Conservation (phyloP, 306 rosid genomes). For the Potentilla sterilis region DNA sequence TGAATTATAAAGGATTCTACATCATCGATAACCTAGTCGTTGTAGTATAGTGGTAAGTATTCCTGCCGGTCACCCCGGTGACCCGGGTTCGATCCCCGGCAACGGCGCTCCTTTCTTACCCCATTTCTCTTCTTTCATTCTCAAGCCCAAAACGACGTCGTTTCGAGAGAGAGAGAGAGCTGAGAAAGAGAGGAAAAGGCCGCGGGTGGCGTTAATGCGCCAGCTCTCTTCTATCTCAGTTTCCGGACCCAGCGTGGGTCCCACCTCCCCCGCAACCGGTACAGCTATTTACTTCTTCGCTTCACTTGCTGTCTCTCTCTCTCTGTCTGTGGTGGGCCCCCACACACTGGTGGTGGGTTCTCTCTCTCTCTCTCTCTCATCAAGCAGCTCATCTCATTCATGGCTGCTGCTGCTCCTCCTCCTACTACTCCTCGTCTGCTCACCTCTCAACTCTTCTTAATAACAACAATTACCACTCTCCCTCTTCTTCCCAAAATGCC, state of each 20-base stretch:
- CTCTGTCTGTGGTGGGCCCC: conserved; percentile 32
- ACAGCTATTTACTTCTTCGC: conserved; percentile 75
- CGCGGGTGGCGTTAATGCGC: conserved; percentile 63
- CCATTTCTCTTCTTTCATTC: not conserved
- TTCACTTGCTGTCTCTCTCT: no score
- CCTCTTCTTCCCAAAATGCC: conserved; percentile 3
- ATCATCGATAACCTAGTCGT: not conserved
- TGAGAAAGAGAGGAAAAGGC: conserved; percentile 12
- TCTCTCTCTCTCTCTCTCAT: no score
- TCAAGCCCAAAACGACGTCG: not conserved
- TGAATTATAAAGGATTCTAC: no score
- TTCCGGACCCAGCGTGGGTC: conserved; percentile 37
- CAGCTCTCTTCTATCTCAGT: conserved; percentile 26
- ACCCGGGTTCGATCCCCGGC: conserved; percentile 13
- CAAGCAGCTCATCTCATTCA: conserved; percentile 34
- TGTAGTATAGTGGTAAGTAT: conserved; percentile 13
- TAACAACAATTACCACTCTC: not conserved
- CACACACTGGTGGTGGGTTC: no score
- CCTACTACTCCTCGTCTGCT: conserved; percentile 26
- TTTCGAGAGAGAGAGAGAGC: no score
- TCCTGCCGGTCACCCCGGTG: conserved; percentile 10
- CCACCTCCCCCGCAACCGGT: conserved; percentile 16
- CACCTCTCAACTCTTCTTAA: not conserved
- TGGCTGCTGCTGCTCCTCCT: not conserved
- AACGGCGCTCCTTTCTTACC: not conserved